Conservation (phyloP, 208 protist genomes). For the Wallacemonas sp. region DNA sequence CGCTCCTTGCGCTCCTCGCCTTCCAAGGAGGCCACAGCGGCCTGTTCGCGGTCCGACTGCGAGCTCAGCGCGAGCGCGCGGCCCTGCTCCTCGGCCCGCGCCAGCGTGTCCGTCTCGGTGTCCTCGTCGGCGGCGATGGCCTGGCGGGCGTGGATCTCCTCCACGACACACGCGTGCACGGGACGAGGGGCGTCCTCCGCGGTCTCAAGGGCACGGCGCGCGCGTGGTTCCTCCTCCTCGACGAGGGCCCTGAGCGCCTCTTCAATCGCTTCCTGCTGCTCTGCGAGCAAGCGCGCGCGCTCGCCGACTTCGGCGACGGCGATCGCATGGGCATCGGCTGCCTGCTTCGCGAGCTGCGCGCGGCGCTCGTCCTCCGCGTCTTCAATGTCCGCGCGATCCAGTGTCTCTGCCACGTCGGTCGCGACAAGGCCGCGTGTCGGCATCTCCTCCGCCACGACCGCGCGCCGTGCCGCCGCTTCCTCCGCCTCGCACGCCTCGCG, state of each 20-base stretch:
- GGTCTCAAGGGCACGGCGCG: not conserved
- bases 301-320: slow-evolving; percentile 6
- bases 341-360: not conserved
- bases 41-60: slow-evolving; percentile 6
- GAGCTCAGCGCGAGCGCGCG: not conserved
- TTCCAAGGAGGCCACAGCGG: not conserved
- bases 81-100: not conserved
- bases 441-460: not conserved
- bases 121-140: not conserved
- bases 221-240: slow-evolving; percentile 5
- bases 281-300: not conserved
- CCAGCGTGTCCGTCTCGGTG: not conserved
- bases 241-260: not conserved
- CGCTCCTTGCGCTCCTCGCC: slow-evolving; percentile 8
- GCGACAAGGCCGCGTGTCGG: not conserved
- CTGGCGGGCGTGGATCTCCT: not conserved
- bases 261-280: not conserved
- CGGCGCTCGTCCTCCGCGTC: not conserved
- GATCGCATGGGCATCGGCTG: not conserved
- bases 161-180: not conserved
- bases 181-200: not conserved
- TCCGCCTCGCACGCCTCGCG: slow-evolving; percentile 5
- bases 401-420: slow-evolving; percentile 3
- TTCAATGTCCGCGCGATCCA: not conserved
- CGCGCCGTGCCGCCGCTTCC: slow-evolving; percentile 1